phyloP scores from a whole-genome alignment of 495 filamentous ascomycete genomes.

The Podospora tetraspora region DNA sequence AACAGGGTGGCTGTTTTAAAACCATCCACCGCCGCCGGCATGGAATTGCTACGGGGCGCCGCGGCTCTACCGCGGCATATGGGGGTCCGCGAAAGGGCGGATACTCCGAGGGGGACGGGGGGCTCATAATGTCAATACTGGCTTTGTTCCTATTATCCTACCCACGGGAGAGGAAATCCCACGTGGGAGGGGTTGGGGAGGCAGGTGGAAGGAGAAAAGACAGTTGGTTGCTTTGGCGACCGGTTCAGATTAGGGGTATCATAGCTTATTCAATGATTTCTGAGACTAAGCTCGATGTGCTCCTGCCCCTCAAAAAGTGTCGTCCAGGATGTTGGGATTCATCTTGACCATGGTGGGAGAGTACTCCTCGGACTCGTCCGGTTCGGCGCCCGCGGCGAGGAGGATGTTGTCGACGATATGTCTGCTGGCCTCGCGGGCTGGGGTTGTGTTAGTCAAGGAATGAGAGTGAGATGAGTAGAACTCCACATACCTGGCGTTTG shows the following conservation, averaged over 20 bases:
- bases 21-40: not conserved
- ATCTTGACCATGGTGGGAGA: conserved; percentile 73
- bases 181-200: too few species aligned
- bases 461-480: not conserved
- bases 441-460: not conserved
- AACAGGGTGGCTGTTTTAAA: not conserved
- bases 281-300: not conserved
- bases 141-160: not conserved
- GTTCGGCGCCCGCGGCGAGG: conserved; percentile 72
- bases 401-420: conserved; percentile 89
- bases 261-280: not conserved
- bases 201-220: not conserved
- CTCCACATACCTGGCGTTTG: conserved; percentile 75
- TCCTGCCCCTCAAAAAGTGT: conserved; percentile 53
- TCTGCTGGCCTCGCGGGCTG: conserved; percentile 84
- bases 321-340: conserved; percentile 59
- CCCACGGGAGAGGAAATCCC: not conserved
- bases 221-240: not conserved
- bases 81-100: not conserved
- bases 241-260: not conserved
- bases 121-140: not conserved
- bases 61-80: not conserved
- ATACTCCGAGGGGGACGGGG: not conserved
- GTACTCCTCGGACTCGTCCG: conserved; percentile 50
- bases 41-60: not conserved